Evolutionary conservation across 495 filamentous ascomycete species (phyloP).

Genomic region (Penicillium canescens): DNA sequence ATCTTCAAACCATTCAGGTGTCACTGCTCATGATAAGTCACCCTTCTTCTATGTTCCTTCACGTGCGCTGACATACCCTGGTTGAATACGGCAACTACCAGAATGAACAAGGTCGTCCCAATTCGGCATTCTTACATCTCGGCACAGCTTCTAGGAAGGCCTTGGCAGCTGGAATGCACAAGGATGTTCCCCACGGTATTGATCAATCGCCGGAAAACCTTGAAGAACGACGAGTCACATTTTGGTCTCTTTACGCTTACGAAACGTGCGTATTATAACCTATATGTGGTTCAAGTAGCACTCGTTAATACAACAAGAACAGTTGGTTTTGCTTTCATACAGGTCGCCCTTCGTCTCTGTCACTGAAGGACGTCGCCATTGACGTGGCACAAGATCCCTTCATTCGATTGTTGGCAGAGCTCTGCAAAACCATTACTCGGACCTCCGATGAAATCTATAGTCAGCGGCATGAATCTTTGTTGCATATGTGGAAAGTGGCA

Average conservation of each 20-base stretch:
- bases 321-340: slow-evolving; percentile 47
- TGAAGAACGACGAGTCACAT: slow-evolving; percentile 38
- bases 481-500: slow-evolving; percentile 46
- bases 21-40: slow-evolving; percentile 47
- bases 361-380: slow-evolving; percentile 35
- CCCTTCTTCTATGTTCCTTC: background rate
- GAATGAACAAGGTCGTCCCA: slow-evolving; percentile 43
- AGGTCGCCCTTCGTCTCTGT: slow-evolving; percentile 39
- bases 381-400: slow-evolving; percentile 37
- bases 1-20: slow-evolving; percentile 43
- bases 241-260: slow-evolving; percentile 44
- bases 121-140: slow-evolving; percentile 42
- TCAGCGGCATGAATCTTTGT: slow-evolving; percentile 40
- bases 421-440: slow-evolving; percentile 36
- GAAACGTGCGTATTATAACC: slow-evolving; percentile 32
- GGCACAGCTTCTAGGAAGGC: slow-evolving; percentile 42
- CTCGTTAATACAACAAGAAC: background rate
- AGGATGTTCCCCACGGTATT: slow-evolving; percentile 32
- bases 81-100: slow-evolving; percentile 39
- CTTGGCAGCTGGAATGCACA: slow-evolving; percentile 43
- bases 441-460: slow-evolving; percentile 42
- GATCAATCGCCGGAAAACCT: slow-evolving; percentile 28
- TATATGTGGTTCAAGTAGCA: background rate
- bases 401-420: slow-evolving; percentile 27
- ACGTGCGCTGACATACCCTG: slow-evolving; percentile 1